A percentile compares a stretch with the other conserved stretches of the same genome.
Evolutionary conservation across 2,329 filamentous ascomycete genomes (phyloP).

Genomic region (Byssoonygena ceratinophila): DNA sequence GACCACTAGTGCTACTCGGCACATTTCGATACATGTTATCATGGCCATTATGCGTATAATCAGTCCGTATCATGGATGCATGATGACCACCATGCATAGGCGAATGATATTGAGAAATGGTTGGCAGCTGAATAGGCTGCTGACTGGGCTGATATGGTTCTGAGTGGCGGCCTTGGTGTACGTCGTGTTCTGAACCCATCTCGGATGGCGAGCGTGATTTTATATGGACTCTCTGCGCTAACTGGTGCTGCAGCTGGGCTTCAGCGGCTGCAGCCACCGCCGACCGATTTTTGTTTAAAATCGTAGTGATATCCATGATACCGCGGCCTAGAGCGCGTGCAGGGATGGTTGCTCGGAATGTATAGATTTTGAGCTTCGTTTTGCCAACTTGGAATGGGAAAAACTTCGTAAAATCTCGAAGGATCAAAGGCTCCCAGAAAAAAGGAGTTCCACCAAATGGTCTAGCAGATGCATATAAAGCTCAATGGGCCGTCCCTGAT

Average conservation of each 20-base stretch:
- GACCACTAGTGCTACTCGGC: background rate
- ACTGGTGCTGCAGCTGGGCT: conserved; percentile 37
- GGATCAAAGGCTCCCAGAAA: background rate
- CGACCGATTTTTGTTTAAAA: conserved; percentile 42
- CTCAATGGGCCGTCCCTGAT: background rate
- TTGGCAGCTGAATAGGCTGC: conserved; percentile 43
- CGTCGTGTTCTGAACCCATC: conserved; percentile 49
- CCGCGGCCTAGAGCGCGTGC: background rate
- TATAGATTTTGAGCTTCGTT: background rate
- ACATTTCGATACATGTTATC: conserved; percentile 20
- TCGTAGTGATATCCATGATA: conserved; percentile 46
- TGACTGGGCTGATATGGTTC: conserved; percentile 48
- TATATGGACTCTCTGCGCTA: conserved; percentile 32
- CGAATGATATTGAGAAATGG: conserved; percentile 45
- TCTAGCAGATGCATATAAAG: conserved; percentile 3
- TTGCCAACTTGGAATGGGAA: background rate
- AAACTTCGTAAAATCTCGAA: background rate
- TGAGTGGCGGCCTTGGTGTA: conserved; percentile 45
- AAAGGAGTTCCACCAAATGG: background rate
- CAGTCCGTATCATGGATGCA: conserved; percentile 46
- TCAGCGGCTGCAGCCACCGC: conserved; percentile 35
- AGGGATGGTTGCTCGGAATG: background rate
- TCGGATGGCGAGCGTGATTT: conserved; percentile 40
- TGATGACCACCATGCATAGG: conserved; percentile 42
- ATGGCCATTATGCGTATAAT: conserved; percentile 44